These are phyloP conservation scores for Bipolaris gigantea DNA, from an alignment of 2,329 filamentous ascomycete species.

Conservation along the genomic window DNA sequence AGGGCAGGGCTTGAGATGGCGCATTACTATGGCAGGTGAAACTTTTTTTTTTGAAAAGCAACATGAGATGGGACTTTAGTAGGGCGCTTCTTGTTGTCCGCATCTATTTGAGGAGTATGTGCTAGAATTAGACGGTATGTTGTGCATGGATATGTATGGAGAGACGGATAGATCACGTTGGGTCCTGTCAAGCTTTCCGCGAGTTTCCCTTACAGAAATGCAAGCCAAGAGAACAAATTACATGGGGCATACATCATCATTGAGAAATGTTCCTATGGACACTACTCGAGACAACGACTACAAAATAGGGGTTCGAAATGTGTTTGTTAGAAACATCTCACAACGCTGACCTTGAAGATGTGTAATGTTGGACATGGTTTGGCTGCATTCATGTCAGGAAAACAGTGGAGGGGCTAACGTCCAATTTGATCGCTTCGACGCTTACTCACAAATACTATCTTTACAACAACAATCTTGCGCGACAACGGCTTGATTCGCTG, in stretches of 20 bases:
- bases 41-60: too few relatives aligned
- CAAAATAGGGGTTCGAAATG: too few relatives aligned
- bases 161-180: background rate
- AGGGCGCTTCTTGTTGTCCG: background rate
- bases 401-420: background rate
- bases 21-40: slow-evolving; percentile 69
- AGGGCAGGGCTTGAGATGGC: slow-evolving; percentile 94
- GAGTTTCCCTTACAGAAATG: background rate
- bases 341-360: background rate
- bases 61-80: slow-evolving; percentile 1
- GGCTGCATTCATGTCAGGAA: background rate
- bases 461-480: background rate
- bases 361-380: background rate
- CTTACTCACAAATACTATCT: slow-evolving; percentile 1
- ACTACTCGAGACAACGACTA: too few relatives aligned
- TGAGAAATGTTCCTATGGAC: background rate
- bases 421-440: slow-evolving; percentile 12
- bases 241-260: background rate
- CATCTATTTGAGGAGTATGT: background rate
- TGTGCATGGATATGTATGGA: background rate
- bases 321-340: too few relatives aligned
- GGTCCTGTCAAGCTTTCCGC: background rate
- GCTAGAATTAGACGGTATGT: background rate
- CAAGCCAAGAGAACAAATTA: background rate
- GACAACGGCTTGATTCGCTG: background rate